phyloP scores from a whole-genome alignment of 192 early-diverging fungal genomes.

The Jimgerdemannia lactiflua region DNA sequence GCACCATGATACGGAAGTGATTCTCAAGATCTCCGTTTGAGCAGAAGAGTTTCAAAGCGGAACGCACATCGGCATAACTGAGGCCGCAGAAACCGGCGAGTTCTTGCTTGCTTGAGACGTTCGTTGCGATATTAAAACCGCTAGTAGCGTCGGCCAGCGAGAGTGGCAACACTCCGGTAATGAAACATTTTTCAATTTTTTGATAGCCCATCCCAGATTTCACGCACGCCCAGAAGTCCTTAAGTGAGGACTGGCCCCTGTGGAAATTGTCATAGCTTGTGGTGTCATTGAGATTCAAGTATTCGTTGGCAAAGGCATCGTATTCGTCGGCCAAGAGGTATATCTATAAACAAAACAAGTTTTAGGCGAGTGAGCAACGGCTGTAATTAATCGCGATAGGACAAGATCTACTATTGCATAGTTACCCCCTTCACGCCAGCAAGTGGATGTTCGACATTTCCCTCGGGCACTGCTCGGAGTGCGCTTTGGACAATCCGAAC shows the following conservation, averaged over 20 bases:
- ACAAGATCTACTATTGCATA: too few species aligned
- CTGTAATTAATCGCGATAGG: too few species aligned
- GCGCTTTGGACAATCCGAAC: too few species aligned
- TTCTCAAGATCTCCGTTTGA: conserved; percentile 12
- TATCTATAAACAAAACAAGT: conserved; percentile 25
- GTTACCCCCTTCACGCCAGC: too few species aligned
- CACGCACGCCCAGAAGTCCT: conserved; percentile 30
- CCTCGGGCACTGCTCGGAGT: too few species aligned
- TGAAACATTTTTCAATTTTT: conserved; percentile 30
- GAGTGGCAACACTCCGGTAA: conserved; percentile 31
- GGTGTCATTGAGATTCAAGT: conserved; percentile 17
- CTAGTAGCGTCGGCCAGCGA: conserved; percentile 31
- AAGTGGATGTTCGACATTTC: too few species aligned
- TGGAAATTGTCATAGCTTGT: conserved; percentile 3
- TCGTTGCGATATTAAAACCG: conserved; percentile 29
- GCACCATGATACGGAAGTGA: conserved; percentile 28
- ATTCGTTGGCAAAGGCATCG: conserved; percentile 35
- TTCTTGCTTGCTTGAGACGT: conserved; percentile 18
- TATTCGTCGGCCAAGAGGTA: conserved; percentile 38
- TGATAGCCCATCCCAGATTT: conserved; percentile 19
- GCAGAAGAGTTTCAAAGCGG: conserved; percentile 16
- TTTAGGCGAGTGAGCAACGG: too few species aligned
- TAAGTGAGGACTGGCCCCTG: conserved; percentile 18
- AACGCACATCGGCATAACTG: conserved; percentile 16
- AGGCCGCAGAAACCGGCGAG: conserved; percentile 25